These are phyloP conservation scores for Vanilla planifolia DNA, from an alignment of 106 monocot genomes.

Conservation along the genomic window DNA sequence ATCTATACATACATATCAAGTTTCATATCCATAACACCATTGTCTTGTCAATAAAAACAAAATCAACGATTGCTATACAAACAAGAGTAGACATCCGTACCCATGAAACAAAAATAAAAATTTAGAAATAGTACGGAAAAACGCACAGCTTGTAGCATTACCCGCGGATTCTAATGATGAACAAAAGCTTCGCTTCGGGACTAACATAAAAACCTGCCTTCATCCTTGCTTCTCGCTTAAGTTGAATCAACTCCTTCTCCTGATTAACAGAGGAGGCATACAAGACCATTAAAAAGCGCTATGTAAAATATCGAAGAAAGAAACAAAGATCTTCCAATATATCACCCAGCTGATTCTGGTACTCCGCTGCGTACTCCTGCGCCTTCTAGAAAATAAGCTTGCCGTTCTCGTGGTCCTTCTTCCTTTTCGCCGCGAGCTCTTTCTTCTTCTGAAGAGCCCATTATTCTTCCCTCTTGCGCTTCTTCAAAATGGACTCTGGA, in stretches of 20 bases:
- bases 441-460: conserved; percentile 53
- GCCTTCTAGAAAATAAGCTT: conserved; percentile 52
- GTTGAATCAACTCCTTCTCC: conserved; percentile 54
- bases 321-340: not conserved
- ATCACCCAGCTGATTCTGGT: conserved; percentile 30
- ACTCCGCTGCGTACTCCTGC: conserved; percentile 52
- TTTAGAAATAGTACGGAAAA: too few species aligned
- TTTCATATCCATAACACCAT: too few species aligned
- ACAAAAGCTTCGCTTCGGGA: conserved; percentile 59
- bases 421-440: conserved; percentile 26
- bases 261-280: conserved; percentile 9
- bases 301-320: not conserved
- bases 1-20: too few species aligned
- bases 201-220: conserved; percentile 69
- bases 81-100: too few species aligned
- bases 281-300: not conserved
- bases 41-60: too few species aligned
- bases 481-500: conserved; percentile 75
- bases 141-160: too few species aligned
- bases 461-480: conserved; percentile 53
- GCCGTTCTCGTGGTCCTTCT: conserved; percentile 40
- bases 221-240: conserved; percentile 61
- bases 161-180: conserved; percentile 49
- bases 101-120: too few species aligned
- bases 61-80: too few species aligned